Evolutionary conservation across 148 eudicot species (phyloP).

Genomic region (Vaccinium vitisidaea): DNA sequence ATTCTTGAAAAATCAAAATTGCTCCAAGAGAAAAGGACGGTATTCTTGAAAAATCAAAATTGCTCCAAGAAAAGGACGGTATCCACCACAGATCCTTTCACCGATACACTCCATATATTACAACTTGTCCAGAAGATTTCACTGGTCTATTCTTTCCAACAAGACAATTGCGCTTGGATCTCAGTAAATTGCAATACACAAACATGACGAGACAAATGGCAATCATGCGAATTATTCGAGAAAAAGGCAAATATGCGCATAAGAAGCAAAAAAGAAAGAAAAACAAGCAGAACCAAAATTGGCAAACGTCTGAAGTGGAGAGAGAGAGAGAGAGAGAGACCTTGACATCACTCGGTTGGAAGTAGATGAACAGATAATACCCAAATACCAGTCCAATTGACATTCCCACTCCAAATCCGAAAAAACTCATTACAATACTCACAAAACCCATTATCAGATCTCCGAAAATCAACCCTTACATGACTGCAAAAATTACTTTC

Average conservation of each 20-base stretch:
- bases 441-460: constrained; percentile 63
- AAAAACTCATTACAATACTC: constrained; percentile 58
- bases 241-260: neutral
- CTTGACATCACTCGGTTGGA: constrained; percentile 73
- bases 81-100: neutral
- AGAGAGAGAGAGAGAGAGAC: constrained; percentile 35
- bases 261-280: neutral
- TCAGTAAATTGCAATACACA: neutral
- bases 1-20: neutral
- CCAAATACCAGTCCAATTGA: constrained; percentile 72
- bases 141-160: neutral
- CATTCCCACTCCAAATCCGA: constrained; percentile 87
- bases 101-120: neutral
- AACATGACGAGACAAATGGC: neutral
- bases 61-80: neutral
- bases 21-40: neutral
- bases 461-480: neutral
- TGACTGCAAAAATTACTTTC: no score
- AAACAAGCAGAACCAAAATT: neutral
- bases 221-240: neutral
- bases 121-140: neutral
- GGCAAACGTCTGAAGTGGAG: neutral
- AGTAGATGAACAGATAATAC: constrained; percentile 73
- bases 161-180: neutral
- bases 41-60: neutral